phyloP scores from a whole-genome alignment of 352 stramenopile genomes.

The Phytophthora macrochlamydospora region DNA sequence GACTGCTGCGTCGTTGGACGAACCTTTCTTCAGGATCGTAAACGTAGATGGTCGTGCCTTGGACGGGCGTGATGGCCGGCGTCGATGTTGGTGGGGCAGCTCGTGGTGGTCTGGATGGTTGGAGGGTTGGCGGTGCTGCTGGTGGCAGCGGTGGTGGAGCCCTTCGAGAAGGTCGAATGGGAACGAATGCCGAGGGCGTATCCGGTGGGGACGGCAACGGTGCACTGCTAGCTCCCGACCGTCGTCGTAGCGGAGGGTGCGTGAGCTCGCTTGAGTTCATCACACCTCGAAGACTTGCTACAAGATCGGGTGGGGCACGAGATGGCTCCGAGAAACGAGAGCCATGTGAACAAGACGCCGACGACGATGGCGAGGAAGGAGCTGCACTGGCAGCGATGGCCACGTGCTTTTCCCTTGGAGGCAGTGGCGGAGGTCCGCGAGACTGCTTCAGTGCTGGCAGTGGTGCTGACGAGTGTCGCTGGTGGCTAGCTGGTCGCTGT shows the following conservation, averaged over 20 bases:
- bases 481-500: constrained; percentile 14
- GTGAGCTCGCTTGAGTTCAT: constrained; percentile 80
- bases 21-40: constrained; percentile 46
- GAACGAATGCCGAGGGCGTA: constrained; percentile 10
- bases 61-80: constrained; percentile 10
- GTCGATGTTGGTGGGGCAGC: constrained; percentile 1
- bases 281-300: constrained; percentile 61
- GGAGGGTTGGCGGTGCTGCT: constrained; percentile 11
- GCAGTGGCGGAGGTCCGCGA: constrained; percentile 7
- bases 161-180: constrained; percentile 14
- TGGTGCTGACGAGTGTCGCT: constrained; percentile 15
- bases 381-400: constrained; percentile 16
- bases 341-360: constrained; percentile 4
- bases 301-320: constrained; percentile 51
- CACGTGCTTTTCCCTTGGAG: constrained; percentile 29
- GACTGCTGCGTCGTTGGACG: constrained; percentile 35
- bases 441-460: constrained; percentile 17
- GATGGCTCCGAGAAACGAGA: constrained; percentile 22
- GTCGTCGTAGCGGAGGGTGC: constrained; percentile 41
- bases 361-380: constrained; percentile 10
- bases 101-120: constrained; percentile 11
- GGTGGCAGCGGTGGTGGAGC: constrained; percentile 22
- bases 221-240: constrained; percentile 9
- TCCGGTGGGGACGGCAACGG: constrained; percentile 17
- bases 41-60: constrained; percentile 53